Base-by-base conservation (phyloP, 495 filamentous ascomycete genomes). In the Aspergillus ostianus region DNA sequence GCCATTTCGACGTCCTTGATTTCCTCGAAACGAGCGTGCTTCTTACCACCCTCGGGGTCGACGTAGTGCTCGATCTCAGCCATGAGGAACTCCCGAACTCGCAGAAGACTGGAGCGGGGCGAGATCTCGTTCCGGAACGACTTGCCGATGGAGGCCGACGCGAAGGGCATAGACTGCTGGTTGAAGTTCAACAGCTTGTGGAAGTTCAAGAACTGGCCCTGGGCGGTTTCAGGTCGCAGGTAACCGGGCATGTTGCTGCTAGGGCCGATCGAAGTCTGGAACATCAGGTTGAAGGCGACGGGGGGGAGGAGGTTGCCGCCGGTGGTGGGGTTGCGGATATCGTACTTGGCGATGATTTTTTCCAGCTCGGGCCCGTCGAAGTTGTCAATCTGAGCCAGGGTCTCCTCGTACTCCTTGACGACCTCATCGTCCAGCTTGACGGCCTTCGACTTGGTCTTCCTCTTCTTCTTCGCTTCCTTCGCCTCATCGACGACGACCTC, bases 91-190 rank as follows among this genome's bases (percentile, higher is more conserved):
- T 89, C 87, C 63, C 87, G 79, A 23, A 89, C 87, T 60, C 87
- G 82, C 49, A 89, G 73, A 8, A 89, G 80, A 68, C 87, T 86
- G 20, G 84, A 74, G 32, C 87, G 81, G 6, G 87, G 87, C 0
- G 87, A 88, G 41, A 90, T 89, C 64, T 89, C 87, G 62, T 90
- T 90, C 52, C 87, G 84, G 77, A 88, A 89, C 1, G 86, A 88
- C 73, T 90, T 89, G 67, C 87, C 87, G 77, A 90, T 88, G 32
- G 82, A 85, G n/a, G 87, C 87, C 51, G 85, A 87, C 21, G 87
- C 87, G 64, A 90, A 89, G 5, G 87, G 87, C 83, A 90, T 88
- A 29, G 76, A 70, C 66, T 85, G 80, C 62, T 89, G 82, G 73
- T 88, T 89, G 78, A 85, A 89, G 56, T 90, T 87, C 19, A 90